Base-by-base conservation (phyloP, 2,329 filamentous ascomycete species). In the Curvularia eragrostidis region DNA sequence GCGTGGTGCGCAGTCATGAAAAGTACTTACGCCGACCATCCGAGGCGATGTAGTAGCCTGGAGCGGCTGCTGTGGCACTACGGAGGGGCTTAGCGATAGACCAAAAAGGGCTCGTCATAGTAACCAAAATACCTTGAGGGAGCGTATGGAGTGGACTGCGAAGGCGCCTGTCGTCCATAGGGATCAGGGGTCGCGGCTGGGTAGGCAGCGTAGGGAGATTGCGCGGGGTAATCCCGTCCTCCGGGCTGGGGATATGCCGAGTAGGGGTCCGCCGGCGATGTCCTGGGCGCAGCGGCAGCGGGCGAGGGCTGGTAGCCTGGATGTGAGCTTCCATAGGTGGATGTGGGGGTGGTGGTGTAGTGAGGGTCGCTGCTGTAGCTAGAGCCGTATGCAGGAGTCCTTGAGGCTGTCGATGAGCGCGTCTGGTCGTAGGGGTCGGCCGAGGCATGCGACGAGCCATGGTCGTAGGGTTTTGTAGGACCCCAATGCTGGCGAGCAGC, bases 111-210 rank as follows among this genome's bases (percentile, higher is more conserved):
- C 48, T 72, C 68, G 67, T 75, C 69, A 63, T 63, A 72, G 59
- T 75, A 75, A 66, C 75, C 73, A 75, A 77, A 78, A 78, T 78
- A 78, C 76, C 76, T 78, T 72, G 74, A 70, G 60, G 68, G 59
- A 50, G 66, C 42, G 60, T 70, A 65, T 48, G 61, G 54, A 43
- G 64, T 51, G 42, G 71, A 60, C 34, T 67, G 60, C 55, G 68
- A 52, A 19, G 62, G 62, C 49, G 66, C 58, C 39, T 56, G 56
- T 38, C 61, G 70, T 47, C 70, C 64, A 39, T 74, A 72, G 5
- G 66, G 63, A 59, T 75, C 72, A 64, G 65, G 60, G 39, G 69
- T 56, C 59, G 68, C 68, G 54, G 65, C 66, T 47, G 66, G 58
- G 62, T 75, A 75, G 61, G 69, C 66, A 59, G 66, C 63, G 19